Conservation (phyloP, 352 stramenopile species). For the Pythium sp. region DNA sequence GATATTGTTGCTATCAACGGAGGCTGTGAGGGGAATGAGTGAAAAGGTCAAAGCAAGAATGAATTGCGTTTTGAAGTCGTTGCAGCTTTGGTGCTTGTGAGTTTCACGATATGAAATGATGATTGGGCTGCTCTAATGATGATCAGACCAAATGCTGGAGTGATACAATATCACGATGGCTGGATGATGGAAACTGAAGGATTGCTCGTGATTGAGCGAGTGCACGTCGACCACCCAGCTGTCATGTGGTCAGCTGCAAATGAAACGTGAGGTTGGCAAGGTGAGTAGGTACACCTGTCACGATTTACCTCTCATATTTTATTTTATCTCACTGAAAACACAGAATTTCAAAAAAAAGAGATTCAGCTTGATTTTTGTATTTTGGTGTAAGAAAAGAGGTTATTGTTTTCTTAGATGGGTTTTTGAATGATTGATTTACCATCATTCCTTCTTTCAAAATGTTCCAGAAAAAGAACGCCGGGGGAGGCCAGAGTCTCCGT, state of each 20-base stretch:
- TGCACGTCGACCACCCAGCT: neutral
- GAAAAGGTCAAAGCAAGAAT: neutral
- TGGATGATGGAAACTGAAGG: neutral
- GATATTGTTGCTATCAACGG: neutral
- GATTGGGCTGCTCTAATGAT: neutral
- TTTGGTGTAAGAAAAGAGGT: neutral
- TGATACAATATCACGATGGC: no score
- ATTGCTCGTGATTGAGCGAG: neutral
- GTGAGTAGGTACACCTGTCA: neutral
- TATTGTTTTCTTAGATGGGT: neutral
- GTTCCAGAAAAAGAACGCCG: neutral
- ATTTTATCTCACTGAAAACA: neutral
- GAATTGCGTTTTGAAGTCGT: conserved; percentile 2
- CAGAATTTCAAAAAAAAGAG: no score
- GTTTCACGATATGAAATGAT: neutral
- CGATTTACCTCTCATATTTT: neutral
- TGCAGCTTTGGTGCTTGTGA: neutral
- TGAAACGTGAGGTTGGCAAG: neutral
- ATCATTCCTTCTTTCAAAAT: neutral
- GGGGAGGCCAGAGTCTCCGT: neutral
- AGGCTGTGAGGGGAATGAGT: neutral
- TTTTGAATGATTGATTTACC: neutral
- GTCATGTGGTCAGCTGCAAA: neutral
- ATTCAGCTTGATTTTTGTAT: no score
- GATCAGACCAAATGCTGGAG: no score